Evolutionary conservation across 2,329 filamentous ascomycete genomes (phyloP).

Genomic region (Lachnellula cervina): DNA sequence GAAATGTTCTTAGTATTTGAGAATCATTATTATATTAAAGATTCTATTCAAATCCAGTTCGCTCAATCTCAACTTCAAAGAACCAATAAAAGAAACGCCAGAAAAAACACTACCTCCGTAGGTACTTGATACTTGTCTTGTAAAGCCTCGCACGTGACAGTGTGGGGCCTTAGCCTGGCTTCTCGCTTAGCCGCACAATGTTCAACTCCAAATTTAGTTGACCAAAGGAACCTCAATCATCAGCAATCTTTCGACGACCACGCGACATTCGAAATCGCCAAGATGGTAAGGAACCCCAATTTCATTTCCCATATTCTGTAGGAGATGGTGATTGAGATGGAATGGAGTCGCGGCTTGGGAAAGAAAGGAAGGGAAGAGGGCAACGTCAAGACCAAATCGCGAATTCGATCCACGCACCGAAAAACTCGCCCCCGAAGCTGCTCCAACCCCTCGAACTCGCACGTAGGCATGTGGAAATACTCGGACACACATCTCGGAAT

Average conservation of each 20-base stretch:
- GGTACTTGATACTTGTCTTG: too few relatives aligned
- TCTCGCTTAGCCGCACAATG: background rate
- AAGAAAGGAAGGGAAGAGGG: background rate
- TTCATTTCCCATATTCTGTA: background rate
- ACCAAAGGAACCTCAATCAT: background rate
- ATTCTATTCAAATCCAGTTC: too few relatives aligned
- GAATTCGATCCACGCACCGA: background rate
- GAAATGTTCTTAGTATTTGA: too few relatives aligned
- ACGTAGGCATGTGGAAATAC: too few relatives aligned
- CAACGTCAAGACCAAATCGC: background rate
- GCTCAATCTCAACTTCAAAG: too few relatives aligned
- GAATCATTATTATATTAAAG: too few relatives aligned
- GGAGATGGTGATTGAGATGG: background rate
- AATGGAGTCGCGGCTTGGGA: background rate
- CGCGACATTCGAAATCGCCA: background rate
- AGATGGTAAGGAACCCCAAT: background rate
- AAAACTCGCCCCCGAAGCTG: too few relatives aligned
- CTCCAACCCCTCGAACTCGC: too few relatives aligned
- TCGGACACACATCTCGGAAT: background rate
- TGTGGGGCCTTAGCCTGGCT: too few relatives aligned
- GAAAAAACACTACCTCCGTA: too few relatives aligned
- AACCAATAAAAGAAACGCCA: too few relatives aligned
- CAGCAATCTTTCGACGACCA: slow-evolving; percentile 3
- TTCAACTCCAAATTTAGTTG: background rate
- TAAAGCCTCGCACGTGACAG: too few relatives aligned